Evolutionary conservation across 2,329 filamentous ascomycete species (phyloP), one percentile per base, ranked within the genome.

Genomic region (Aspergillus sp.): DNA sequence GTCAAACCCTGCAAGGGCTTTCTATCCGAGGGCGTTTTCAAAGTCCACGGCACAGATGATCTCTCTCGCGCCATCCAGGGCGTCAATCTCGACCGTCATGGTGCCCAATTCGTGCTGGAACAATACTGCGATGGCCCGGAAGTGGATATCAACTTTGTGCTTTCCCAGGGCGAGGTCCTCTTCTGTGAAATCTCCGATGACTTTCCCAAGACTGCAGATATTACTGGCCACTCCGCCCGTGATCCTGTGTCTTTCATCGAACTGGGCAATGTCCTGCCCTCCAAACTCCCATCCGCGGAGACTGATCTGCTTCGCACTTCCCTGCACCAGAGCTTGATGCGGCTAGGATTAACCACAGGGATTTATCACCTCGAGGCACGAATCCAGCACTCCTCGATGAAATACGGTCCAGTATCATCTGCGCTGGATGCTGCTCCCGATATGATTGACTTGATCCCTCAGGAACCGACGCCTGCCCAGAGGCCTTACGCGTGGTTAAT

Each of bases 111-210:
- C 27, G 49, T 59, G 6, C 41, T 61, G 1, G 64, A 64, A 12
- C 24, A 52, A 2, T 65, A 64, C 48, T 49, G 50, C 24, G 55
- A 61, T 20, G 60, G 64, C 8, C 55, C 61, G 0, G 63, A 66
- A 48, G 51, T 65, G 1, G 56, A 64, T n/a, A 47, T 46, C 22
- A 64, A 65, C 24, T 51, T 66, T 20, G 59, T 64, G 3, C 46
- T 64, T 3, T 40, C 34, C 5, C 54, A 66, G 11, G 57, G 57
- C 2, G 58, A 65, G 24, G 12, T 59, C 0, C 37, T 65, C 6
- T 61, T 61, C n/a, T 54, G 42, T 30, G 63, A 65, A 24, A 17
- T 60, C 3, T 57, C 33, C 3, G 61, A 65, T 22, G 53, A 63
- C 12, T 57, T 63, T 17, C 63, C 63, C 8, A 50, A 61, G 33